A percentile compares a stretch with the other conserved stretches of the same genome.
Evolutionary conservation across 1,284 basidiomycete species (phyloP).

Genomic region (Trametes sp.): DNA sequence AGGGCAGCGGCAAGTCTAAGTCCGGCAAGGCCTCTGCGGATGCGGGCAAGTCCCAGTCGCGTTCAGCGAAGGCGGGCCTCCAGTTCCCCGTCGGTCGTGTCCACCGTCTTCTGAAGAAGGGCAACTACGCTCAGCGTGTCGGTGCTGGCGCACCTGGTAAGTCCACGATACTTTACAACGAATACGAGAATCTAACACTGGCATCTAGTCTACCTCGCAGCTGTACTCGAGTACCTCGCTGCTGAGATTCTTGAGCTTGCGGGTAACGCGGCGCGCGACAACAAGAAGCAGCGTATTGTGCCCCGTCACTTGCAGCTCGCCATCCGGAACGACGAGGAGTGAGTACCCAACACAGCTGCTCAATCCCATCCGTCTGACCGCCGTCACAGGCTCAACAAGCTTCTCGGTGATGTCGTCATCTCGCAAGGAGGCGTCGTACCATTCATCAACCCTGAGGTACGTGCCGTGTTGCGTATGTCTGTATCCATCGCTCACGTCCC

Average conservation of each 20-base stretch:
- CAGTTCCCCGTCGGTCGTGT: slow-evolving; percentile 94
- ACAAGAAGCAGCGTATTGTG: slow-evolving; percentile 89
- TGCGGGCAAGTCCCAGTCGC: slow-evolving; percentile 65
- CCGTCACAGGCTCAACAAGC: slow-evolving; percentile 62
- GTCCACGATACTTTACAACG: slow-evolving; percentile 31
- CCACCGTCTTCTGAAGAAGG: slow-evolving; percentile 89
- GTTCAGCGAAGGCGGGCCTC: slow-evolving; percentile 84
- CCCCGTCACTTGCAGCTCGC: slow-evolving; percentile 89
- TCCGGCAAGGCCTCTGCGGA: slow-evolving; percentile 66
- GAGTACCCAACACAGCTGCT: slow-evolving; percentile 29
- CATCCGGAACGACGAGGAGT: slow-evolving; percentile 88
- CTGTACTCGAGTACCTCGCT: slow-evolving; percentile 84
- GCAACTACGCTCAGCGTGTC: slow-evolving; percentile 86
- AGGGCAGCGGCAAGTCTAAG: slow-evolving; percentile 66
- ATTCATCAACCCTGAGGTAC: slow-evolving; percentile 54
- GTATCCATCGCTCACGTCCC: not conserved
- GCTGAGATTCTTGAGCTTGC: slow-evolving; percentile 91
- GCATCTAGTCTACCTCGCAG: slow-evolving; percentile 80
- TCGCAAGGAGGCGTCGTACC: slow-evolving; percentile 90
- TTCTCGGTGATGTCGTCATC: slow-evolving; percentile 84
- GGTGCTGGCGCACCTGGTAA: slow-evolving; percentile 82
- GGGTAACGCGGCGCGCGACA: slow-evolving; percentile 82
- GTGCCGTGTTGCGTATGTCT: slow-evolving; percentile 10
- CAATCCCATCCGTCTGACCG: not conserved
- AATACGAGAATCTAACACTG: slow-evolving; percentile 3